phyloP scores from a whole-genome alignment of 495 filamentous ascomycete genomes.

The Umbilicaria muhlenbergii region DNA sequence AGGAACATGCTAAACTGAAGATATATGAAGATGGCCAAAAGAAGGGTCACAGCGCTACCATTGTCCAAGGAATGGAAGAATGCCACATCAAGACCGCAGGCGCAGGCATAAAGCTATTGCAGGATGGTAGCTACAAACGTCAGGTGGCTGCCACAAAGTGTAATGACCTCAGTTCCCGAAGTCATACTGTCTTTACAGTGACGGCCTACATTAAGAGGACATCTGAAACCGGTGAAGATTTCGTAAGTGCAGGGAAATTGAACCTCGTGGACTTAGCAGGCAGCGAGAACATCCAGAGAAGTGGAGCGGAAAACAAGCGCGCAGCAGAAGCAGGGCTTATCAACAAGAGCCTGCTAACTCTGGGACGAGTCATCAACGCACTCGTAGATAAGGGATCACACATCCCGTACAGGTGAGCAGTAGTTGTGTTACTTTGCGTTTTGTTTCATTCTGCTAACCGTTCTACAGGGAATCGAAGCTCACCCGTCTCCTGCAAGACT shows the following conservation, averaged over 20 bases:
- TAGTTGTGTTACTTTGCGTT: not conserved
- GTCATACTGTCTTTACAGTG: slow-evolving; percentile 92
- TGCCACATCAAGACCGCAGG: slow-evolving; percentile 71
- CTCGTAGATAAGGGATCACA: slow-evolving; percentile 80
- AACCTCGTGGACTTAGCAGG: slow-evolving; percentile 94
- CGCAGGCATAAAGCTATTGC: slow-evolving; percentile 77
- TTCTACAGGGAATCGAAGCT: slow-evolving; percentile 71
- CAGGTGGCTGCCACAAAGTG: slow-evolving; percentile 97
- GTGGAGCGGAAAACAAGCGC: slow-evolving; percentile 93
- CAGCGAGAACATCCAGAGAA: slow-evolving; percentile 93
- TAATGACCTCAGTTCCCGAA: slow-evolving; percentile 90
- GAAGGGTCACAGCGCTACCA: slow-evolving; percentile 59
- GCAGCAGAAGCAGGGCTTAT: slow-evolving; percentile 91
- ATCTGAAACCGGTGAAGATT: slow-evolving; percentile 73
- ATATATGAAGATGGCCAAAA: slow-evolving; percentile 85
- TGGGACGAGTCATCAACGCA: slow-evolving; percentile 95
- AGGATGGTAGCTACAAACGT: slow-evolving; percentile 76
- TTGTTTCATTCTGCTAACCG: slow-evolving; percentile 1
- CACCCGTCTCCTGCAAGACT: slow-evolving; percentile 88
- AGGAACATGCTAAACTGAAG: slow-evolving; percentile 76
- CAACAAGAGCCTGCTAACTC: slow-evolving; percentile 90
- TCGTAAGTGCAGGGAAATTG: slow-evolving; percentile 82
- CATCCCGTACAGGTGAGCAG: slow-evolving; percentile 59
- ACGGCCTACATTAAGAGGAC: slow-evolving; percentile 74
- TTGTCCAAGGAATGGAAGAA: slow-evolving; percentile 98